Evolutionary conservation across 1,284 basidiomycete genomes (phyloP), one percentile per base, ranked within the genome.

Genomic region (Xanthoconium separans): DNA sequence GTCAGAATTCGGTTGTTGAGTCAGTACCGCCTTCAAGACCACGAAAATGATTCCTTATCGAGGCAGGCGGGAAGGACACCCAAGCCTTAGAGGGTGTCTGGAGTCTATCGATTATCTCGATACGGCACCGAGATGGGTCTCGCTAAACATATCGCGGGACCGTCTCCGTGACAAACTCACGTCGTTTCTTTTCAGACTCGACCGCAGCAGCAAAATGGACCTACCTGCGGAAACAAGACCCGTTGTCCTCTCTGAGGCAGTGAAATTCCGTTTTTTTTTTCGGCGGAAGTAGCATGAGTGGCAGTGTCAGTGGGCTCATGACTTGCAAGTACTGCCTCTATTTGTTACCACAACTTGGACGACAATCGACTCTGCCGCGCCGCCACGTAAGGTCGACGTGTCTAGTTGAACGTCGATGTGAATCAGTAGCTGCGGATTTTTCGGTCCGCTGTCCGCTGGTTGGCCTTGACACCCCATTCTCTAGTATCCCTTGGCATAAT

Each of bases 31-130:
- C 52, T 55, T 47, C n/a, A 12, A n/a, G n/a, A 29, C 46, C 54
- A 51, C 54, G 62, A 66, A 66, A 61, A 36, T 16, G 1, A 27
- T 62, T 48, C 62, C 64, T 60, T 49, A 51, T 64, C 42, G 18
- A 37, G 56, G 6, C 12, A 15, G 46, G 44, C 11, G 16, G 4
- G 3, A 13, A 20, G 11, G 18, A 18, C 3, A 16, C 10, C 16
- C 13, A 22, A 44, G 50, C 50, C 47, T 16, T 45, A 18, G n/a
- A 22, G 55, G 22, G 63, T 67, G 65, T 64, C 59, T 5, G 59
- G 56, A 56, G 65, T 55, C 16, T 34, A 39, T 34, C 33, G 33
- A 5, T 34, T 16, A 6, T 31, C n/a, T 12, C 12, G 15, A 42
- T 49, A 50, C 61, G 63, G 65, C 29, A 56, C 61, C 54, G 59